Percentiles rank a stretch among this genome's conserved stretches.
phyloP scores from a whole-genome alignment of 306 rosid genomes.

The Vigna trinervia region DNA sequence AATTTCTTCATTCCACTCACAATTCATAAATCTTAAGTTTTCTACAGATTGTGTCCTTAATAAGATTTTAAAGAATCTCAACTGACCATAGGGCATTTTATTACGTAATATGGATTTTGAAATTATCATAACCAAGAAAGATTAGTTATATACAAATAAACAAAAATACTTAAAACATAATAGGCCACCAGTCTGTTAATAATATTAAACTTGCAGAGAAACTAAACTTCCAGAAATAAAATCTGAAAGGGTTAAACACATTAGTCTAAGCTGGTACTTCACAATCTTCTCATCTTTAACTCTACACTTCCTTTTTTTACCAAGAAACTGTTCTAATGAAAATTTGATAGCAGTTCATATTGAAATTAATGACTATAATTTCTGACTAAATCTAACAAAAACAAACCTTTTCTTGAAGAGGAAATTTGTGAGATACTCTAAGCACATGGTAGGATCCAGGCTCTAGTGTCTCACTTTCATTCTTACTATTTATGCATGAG shows the following conservation, averaged over 20 bases:
- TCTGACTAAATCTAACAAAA: conserved; percentile 31
- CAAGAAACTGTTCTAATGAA: conserved; percentile 36
- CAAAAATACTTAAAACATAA: neutral
- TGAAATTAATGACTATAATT: conserved; percentile 27
- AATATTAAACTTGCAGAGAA: conserved; percentile 11
- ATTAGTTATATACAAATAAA: conserved; percentile 10
- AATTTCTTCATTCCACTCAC: neutral
- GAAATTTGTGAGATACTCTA: conserved; percentile 77
- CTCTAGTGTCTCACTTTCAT: conserved; percentile 53
- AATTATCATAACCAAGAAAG: conserved; percentile 28
- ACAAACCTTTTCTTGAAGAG: conserved; percentile 64
- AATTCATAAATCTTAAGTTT: conserved; percentile 1
- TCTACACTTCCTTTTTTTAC: conserved; percentile 22
- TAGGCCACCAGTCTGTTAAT: neutral
- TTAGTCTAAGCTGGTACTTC: neutral
- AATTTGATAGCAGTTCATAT: conserved; percentile 18
- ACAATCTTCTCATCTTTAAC: conserved; percentile 33
- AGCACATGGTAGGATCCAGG: conserved; percentile 75
- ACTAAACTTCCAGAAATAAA: conserved; percentile 26
- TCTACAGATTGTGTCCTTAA: neutral
- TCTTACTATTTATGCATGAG: conserved; percentile 47
- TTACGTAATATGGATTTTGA: neutral
- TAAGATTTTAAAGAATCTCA: neutral
- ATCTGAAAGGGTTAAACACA: conserved; percentile 3
- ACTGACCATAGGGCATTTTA: neutral